These are phyloP conservation scores for Herpetospermum pedunculosum DNA, from an alignment of 306 rosid species.

Conservation along the genomic window DNA sequence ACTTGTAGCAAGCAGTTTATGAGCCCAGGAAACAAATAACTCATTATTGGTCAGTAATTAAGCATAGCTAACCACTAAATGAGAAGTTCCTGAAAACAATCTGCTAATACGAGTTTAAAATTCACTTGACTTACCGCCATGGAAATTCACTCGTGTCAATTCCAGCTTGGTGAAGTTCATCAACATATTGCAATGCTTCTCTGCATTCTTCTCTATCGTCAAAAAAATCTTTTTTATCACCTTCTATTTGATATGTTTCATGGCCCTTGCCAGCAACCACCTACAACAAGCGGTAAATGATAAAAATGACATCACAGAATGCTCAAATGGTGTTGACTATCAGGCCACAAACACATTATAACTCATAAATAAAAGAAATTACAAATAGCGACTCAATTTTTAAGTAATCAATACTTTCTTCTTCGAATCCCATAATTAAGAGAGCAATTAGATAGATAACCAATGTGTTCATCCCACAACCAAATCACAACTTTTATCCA, in stretches of 20 bases:
- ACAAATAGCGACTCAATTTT: neutral
- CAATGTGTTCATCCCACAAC: neutral
- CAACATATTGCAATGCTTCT: conserved; percentile 87
- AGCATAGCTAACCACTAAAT: neutral
- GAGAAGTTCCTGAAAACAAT: neutral
- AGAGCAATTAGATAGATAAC: neutral
- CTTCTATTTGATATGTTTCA: conserved; percentile 66
- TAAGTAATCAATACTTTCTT: neutral
- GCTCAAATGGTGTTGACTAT: neutral
- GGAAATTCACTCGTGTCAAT: conserved; percentile 96
- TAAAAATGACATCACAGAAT: neutral
- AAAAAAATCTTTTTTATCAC: conserved; percentile 61
- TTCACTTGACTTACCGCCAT: conserved; percentile 57
- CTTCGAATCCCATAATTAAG: neutral
- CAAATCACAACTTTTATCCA: neutral
- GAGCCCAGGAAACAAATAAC: neutral
- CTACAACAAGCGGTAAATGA: conserved; percentile 28
- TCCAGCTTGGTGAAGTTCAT: conserved; percentile 95
- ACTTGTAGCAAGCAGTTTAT: neutral
- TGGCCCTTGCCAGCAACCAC: conserved; percentile 98
- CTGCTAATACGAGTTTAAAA: neutral
- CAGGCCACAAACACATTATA: neutral
- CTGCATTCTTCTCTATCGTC: conserved; percentile 96
- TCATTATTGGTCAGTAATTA: neutral
- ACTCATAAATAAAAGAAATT: neutral